A percentile compares a stretch with the other conserved stretches of the same genome.
phyloP scores from a whole-genome alignment of 2,329 filamentous ascomycete genomes.

The Penicillium sp. region DNA sequence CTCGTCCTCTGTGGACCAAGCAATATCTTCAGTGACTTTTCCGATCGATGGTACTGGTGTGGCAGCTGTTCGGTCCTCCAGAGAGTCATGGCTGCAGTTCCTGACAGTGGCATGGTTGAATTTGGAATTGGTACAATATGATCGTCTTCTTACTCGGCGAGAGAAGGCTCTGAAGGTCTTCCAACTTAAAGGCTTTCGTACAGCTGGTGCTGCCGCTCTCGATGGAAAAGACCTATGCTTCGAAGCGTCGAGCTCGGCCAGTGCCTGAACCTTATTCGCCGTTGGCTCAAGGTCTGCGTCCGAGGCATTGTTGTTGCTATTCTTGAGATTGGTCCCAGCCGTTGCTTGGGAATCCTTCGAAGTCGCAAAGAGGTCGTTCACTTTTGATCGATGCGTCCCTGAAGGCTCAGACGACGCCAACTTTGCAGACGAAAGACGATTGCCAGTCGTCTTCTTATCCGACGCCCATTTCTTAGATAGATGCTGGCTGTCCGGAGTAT shows the following conservation, averaged over 20 bases:
- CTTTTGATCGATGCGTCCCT: background rate
- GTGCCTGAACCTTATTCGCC: background rate
- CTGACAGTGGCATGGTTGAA: background rate
- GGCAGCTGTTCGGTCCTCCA: background rate
- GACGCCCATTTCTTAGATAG: background rate
- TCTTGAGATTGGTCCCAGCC: background rate
- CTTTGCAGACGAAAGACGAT: background rate
- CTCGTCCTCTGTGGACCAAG: background rate
- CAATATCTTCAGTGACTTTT: background rate
- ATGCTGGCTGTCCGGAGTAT: background rate
- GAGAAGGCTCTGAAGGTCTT: background rate
- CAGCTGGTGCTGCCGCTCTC: background rate
- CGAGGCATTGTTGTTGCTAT: no score
- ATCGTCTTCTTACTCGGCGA: background rate
- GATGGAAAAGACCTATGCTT: background rate
- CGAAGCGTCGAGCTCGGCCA: background rate
- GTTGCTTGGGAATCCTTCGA: background rate
- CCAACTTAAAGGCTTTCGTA: background rate
- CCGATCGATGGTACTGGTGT: background rate
- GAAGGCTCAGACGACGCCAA: background rate
- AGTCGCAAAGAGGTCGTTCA: background rate
- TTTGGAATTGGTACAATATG: background rate
- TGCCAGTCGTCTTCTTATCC: background rate
- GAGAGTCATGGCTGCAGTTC: background rate
- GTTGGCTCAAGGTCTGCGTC: background rate